Conservation (phyloP, 2,329 filamentous ascomycete genomes). For the Trichoderma atroviride region DNA sequence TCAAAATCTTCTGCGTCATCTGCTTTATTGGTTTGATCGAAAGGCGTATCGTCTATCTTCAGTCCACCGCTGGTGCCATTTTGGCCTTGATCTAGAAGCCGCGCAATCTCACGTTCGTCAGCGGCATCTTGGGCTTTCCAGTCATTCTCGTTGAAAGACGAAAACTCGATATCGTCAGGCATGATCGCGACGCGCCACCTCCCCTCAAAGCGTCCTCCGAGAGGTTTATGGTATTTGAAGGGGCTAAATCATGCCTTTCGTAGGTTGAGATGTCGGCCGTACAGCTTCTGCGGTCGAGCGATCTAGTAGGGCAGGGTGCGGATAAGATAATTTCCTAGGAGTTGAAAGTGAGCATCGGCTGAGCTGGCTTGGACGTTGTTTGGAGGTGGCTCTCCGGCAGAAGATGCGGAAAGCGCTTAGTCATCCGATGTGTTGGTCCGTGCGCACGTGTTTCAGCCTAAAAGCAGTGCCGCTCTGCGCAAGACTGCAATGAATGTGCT, state of each 20-base stretch:
- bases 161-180: conserved; percentile 40
- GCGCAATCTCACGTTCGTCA: conserved; percentile 53
- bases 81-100: conserved; percentile 48
- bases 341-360: background rate
- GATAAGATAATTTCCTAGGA: background rate
- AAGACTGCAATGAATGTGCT: background rate
- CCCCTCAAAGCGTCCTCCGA: conserved; percentile 33
- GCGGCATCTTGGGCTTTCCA: conserved; percentile 51
- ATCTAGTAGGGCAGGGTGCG: background rate
- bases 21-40: conserved; percentile 76
- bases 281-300: background rate
- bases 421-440: background rate
- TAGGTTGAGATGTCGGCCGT: background rate
- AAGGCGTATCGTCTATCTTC: conserved; percentile 50
- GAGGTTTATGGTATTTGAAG: conserved; percentile 29
- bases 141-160: conserved; percentile 41
- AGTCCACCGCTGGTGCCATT: conserved; percentile 44
- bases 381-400: conserved; percentile 3
- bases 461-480: background rate
- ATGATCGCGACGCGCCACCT: conserved; percentile 37
- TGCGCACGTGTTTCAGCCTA: conserved; percentile 20
- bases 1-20: conserved; percentile 90
- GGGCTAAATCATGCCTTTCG: conserved; percentile 36
- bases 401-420: conserved; percentile 10
- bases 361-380: background rate